These are phyloP conservation scores for Hansenula sp. DNA, from an alignment of 1,139 yeast species.

Conservation along the genomic window DNA sequence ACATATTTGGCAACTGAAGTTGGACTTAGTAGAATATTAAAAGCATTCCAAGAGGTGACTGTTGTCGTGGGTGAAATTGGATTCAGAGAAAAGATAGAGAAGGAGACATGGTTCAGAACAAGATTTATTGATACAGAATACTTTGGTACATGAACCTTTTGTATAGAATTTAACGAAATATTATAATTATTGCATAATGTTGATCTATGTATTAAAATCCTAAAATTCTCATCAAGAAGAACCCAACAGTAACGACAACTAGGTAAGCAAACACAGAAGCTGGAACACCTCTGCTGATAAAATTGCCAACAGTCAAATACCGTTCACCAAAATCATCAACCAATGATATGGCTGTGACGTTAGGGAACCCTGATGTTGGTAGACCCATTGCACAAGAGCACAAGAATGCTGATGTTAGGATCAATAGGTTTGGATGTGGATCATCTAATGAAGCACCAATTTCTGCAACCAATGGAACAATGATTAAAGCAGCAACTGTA, in stretches of 20 bases:
- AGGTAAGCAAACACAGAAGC: constrained; percentile 69
- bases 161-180: no score
- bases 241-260: constrained; percentile 76
- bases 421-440: constrained; percentile 48
- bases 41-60: constrained; percentile 66
- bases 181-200: not conserved
- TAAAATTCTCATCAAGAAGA: constrained; percentile 57
- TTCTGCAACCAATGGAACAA: constrained; percentile 82
- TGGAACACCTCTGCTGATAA: constrained; percentile 86
- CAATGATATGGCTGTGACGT: constrained; percentile 91
- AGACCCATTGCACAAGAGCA: constrained; percentile 95
- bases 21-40: constrained; percentile 70
- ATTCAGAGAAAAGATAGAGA: constrained; percentile 23
- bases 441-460: constrained; percentile 70
- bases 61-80: constrained; percentile 70
- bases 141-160: constrained; percentile 53
- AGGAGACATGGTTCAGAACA: constrained; percentile 46
- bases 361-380: constrained; percentile 96
- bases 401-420: constrained; percentile 79
- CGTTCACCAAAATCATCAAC: constrained; percentile 86
- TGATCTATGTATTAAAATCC: constrained; percentile 33
- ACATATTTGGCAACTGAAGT: constrained; percentile 74
- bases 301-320: constrained; percentile 76
- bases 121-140: constrained; percentile 76
- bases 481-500: constrained; percentile 91